Evolutionary conservation across 106 monocot species (phyloP).

Genomic region (Acorus gramineus): DNA sequence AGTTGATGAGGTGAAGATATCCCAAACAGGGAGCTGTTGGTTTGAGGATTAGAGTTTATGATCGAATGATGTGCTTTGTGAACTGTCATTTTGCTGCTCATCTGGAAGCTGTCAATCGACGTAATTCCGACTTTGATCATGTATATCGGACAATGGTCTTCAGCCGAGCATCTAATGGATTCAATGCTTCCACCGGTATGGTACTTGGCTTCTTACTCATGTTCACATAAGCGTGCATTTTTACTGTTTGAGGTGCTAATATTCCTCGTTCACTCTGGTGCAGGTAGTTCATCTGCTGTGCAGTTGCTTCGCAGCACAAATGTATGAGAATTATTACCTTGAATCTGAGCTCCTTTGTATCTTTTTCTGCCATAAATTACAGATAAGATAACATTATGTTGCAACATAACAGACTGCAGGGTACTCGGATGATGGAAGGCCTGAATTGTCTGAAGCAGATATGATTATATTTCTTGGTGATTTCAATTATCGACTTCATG

Average conservation of each 20-base stretch:
- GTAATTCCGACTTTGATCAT: slow-evolving; percentile 65
- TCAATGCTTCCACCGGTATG: slow-evolving; percentile 9
- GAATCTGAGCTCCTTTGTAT: neutral
- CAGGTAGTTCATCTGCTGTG: slow-evolving; percentile 34
- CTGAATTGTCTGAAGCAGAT: slow-evolving; percentile 59
- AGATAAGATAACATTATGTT: neutral
- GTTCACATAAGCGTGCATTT: neutral
- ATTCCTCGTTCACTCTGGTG: slow-evolving; percentile 9
- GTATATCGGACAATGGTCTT: slow-evolving; percentile 46
- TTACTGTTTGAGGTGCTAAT: neutral
- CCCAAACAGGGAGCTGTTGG: slow-evolving; percentile 57
- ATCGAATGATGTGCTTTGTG: slow-evolving; percentile 44
- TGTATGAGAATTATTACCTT: slow-evolving; percentile 14
- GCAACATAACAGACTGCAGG: slow-evolving; percentile 12
- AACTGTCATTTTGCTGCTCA: slow-evolving; percentile 76
- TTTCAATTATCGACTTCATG: slow-evolving; percentile 53
- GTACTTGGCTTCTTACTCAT: neutral
- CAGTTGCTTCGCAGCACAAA: slow-evolving; percentile 25
- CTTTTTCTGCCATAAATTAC: neutral
- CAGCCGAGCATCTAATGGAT: slow-evolving; percentile 18
- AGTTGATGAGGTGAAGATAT: slow-evolving; percentile 11
- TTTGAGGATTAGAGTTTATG: slow-evolving; percentile 54
- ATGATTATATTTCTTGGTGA: slow-evolving; percentile 70
- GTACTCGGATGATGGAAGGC: slow-evolving; percentile 33
- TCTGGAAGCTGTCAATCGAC: slow-evolving; percentile 53